phyloP scores from a whole-genome alignment of 1,284 basidiomycete species.

The Athelia sp. region DNA sequence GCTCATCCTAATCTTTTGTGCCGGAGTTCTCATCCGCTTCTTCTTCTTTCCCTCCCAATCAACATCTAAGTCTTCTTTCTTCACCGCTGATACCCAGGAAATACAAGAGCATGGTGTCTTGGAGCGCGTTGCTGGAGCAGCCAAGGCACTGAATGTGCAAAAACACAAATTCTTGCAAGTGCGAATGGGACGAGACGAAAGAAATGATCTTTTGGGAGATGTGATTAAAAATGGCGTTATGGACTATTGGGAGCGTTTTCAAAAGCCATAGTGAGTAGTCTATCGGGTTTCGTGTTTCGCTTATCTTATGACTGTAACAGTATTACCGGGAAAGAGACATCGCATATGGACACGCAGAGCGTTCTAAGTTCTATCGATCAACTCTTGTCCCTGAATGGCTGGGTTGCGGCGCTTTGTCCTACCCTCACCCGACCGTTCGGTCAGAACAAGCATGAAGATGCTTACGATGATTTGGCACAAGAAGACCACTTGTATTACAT shows the following conservation, averaged over 20 bases:
- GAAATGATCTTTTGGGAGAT: constrained; percentile 73
- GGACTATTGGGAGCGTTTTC: constrained; percentile 90
- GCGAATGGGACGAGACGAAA: constrained; percentile 79
- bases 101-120: constrained; percentile 80
- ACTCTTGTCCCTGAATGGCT: constrained; percentile 89
- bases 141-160: constrained; percentile 82
- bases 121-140: constrained; percentile 78
- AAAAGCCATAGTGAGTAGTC: constrained; percentile 75
- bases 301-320: constrained; percentile 29
- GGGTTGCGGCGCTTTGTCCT: constrained; percentile 96
- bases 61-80: constrained; percentile 23
- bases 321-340: constrained; percentile 76
- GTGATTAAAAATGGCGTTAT: constrained; percentile 71
- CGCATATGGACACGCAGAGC: constrained; percentile 83
- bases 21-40: constrained; percentile 31
- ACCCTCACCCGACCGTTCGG: constrained; percentile 88
- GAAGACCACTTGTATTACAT: constrained; percentile 88
- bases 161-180: constrained; percentile 84
- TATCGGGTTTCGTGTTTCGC: neutral
- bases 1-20: constrained; percentile 26
- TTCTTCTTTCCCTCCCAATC: constrained; percentile 42
- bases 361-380: constrained; percentile 86
- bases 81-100: constrained; percentile 35
- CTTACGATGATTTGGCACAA: constrained; percentile 81
- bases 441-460: constrained; percentile 77